A percentile compares a stretch with the other conserved stretches of the same genome.
Evolutionary conservation across 2,329 filamentous ascomycete species (phyloP).

Genomic region (Arthroderma sp.): DNA sequence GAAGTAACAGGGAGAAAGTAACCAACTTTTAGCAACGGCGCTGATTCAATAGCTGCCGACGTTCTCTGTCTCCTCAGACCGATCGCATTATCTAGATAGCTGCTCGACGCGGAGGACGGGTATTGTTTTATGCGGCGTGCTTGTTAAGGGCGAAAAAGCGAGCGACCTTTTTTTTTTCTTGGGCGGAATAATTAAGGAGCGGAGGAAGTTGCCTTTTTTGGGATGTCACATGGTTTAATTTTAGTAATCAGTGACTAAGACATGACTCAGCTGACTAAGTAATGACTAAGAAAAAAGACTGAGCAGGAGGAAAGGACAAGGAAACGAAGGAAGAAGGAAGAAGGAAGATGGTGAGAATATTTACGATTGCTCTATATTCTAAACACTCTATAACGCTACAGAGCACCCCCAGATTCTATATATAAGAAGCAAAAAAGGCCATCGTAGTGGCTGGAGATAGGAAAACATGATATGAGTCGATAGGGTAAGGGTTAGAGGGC

Average conservation of each 20-base stretch:
- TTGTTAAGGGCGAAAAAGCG: neutral
- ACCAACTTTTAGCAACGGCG: slow-evolving; percentile 3
- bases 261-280: neutral
- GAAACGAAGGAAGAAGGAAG: neutral
- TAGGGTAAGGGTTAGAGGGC: neutral
- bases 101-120: slow-evolving; percentile 15
- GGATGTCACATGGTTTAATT: neutral
- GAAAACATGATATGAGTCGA: neutral
- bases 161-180: neutral
- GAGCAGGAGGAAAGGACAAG: neutral
- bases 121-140: slow-evolving; percentile 17
- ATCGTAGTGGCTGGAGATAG: neutral
- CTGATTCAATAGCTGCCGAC: neutral
- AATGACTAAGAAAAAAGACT: too few species aligned
- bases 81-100: slow-evolving; percentile 14
- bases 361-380: slow-evolving; percentile 1
- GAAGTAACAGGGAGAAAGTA: slow-evolving; percentile 1
- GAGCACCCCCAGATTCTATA: neutral
- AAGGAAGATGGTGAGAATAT: neutral
- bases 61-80: neutral
- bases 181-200: slow-evolving; percentile 14
- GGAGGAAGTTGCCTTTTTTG: slow-evolving; percentile 2
- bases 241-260: neutral
- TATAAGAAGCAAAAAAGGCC: neutral
- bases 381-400: slow-evolving; percentile 1